Base-by-base conservation (phyloP, 2,329 filamentous ascomycete species). In the Alternaria consortialis region DNA sequence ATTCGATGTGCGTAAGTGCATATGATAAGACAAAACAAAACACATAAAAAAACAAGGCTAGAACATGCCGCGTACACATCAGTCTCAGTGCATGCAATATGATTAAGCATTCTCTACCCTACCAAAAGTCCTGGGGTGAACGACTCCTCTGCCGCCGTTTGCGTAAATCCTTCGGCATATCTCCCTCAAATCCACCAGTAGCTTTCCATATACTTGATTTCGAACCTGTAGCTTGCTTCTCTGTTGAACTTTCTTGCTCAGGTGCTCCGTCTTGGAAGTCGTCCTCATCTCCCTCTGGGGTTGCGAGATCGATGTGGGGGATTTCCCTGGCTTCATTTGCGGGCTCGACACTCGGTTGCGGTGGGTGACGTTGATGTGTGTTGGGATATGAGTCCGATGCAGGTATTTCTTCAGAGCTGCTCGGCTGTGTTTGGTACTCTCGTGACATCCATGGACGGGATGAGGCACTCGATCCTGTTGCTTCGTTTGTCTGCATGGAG, bases 281-380 rank as follows among this genome's bases (percentile, higher is more conserved):
- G 1, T 47, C 27, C 20, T 15, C 27, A 8, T 5, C 2, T 4
- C 12, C 27, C 7, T 32, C n/a, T 0, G 0, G 5, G 0, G 2
- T 32, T 7, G 17, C 1, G 1, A n/a, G 5, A 1, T 32, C 0
- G 2, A 20, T 13, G 1, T 1, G 2, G 5, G 9, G 11, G 2
- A n/a, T 13, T 13, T 6, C 5, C 0, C 9, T 32, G 5, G 6
- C 5, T 13, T 32, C 43, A 3, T n/a, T 15, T 29, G 7, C 7
- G 7, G 23, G 42, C 25, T 27, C 13, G 6, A 27, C 20, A 44
- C 13, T 29, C 7, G 23, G 23, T n/a, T 44, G 12, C 9, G 42
- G 7, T 11, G 13, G 13, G 23, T 29, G 2, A 7, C 7, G 3
- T 44, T 44, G 23, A 11, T n/a, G 13, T 5, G 25, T 9, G 2